Conservation (phyloP, 2,329 filamentous ascomycete species). For the Nemania sp. region DNA sequence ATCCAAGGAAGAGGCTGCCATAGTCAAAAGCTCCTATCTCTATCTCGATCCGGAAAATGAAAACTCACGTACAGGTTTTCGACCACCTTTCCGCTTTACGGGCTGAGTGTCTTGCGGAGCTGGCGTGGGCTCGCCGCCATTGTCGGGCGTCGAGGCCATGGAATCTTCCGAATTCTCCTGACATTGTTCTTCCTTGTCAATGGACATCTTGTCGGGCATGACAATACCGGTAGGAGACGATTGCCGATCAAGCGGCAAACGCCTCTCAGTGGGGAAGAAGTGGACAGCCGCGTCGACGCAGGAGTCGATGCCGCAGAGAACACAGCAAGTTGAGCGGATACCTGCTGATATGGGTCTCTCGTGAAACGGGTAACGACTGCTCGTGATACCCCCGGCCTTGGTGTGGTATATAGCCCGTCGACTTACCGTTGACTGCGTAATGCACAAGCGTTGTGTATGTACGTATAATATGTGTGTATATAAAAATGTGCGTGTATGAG, state of each 20-base stretch:
- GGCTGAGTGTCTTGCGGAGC: conserved; percentile 59
- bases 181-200: conserved; percentile 62
- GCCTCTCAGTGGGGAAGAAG: conserved; percentile 38
- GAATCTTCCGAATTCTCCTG: conserved; percentile 67
- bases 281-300: conserved; percentile 19
- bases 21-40: not conserved
- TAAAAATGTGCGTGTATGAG: no score
- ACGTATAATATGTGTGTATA: conserved; percentile 7
- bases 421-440: not conserved
- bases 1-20: not conserved
- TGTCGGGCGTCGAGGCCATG: conserved; percentile 63
- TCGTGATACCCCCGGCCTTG: conserved; percentile 13
- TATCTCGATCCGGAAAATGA: conserved; percentile 3
- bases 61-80: conserved; percentile 78
- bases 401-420: conserved; percentile 10
- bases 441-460: conserved; percentile 6
- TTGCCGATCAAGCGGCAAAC: conserved; percentile 49
- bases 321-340: conserved; percentile 18
- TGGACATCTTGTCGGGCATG: conserved; percentile 71
- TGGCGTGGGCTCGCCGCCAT: conserved; percentile 49
- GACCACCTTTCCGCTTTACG: conserved; percentile 95
- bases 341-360: conserved; percentile 22
- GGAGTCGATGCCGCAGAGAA: conserved; percentile 9
- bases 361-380: conserved; percentile 18
- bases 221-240: conserved; percentile 47